A percentile compares a stretch with the other conserved stretches of the same genome.
These are phyloP conservation scores for Kazachstania bromeliacearum DNA, from an alignment of 805 yeast genomes.

Conservation along the genomic window DNA sequence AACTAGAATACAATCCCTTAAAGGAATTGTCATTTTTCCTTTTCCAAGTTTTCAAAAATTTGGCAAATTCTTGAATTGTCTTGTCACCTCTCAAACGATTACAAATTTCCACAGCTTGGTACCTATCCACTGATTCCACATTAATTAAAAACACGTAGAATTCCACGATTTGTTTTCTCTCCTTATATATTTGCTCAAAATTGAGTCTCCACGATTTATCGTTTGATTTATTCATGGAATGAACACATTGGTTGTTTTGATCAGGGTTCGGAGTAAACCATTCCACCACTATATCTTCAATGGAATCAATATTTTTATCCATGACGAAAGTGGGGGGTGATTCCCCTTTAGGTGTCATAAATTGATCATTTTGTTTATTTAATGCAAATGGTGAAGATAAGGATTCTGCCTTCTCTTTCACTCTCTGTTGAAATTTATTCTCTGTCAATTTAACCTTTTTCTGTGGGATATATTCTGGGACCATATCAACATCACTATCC, in stretches of 20 bases:
- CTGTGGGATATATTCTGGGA: neutral
- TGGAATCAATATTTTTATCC: constrained; percentile 12
- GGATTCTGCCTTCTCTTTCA: neutral
- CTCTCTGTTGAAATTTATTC: constrained; percentile 1
- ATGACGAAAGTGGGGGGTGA: constrained; percentile 9
- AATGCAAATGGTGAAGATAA: constrained; percentile 1
- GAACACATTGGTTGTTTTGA: constrained; percentile 22
- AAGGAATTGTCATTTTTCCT: constrained; percentile 12
- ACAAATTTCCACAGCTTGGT: constrained; percentile 21
- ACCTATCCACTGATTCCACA: constrained; percentile 14
- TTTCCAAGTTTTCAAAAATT: constrained; percentile 19
- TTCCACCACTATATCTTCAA: constrained; percentile 24
- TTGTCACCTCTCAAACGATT: constrained; percentile 10
- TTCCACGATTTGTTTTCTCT: constrained; percentile 24
- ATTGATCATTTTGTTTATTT: neutral
- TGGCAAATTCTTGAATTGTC: constrained; percentile 11
- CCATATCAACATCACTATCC: constrained; percentile 1
- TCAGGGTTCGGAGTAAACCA: constrained; percentile 29
- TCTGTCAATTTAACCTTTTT: neutral
- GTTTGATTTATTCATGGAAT: constrained; percentile 24
- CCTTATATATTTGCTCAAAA: constrained; percentile 18
- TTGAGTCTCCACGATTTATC: constrained; percentile 24
- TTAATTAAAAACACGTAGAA: constrained; percentile 25
- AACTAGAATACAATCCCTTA: constrained; percentile 2
- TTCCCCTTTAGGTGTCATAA: neutral